These are phyloP conservation scores for Aspergillus brasiliensis DNA, from an alignment of 2,329 filamentous ascomycete genomes.

Conservation along the genomic window DNA sequence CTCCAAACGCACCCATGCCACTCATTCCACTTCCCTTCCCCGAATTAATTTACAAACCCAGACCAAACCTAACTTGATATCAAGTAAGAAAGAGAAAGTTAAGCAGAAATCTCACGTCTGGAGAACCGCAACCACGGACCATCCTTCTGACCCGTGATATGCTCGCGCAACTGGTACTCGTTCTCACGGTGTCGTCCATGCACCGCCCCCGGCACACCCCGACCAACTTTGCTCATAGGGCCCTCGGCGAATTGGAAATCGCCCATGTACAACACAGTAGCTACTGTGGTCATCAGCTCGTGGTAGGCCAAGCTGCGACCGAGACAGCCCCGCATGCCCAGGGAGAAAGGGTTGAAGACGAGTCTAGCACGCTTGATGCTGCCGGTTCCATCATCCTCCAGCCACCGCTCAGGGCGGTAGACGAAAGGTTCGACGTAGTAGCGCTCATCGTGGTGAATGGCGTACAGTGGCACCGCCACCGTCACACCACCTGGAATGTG, in stretches of 20 bases:
- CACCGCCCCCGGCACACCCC: not conserved
- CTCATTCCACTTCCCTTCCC: not conserved
- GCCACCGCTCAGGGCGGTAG: conserved; percentile 7
- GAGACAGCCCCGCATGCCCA: not conserved
- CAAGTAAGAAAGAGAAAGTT: not conserved
- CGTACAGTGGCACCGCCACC: not conserved
- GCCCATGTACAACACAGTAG: not conserved
- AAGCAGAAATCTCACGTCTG: not conserved
- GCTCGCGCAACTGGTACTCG: not conserved
- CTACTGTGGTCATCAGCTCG: not conserved
- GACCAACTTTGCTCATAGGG: not conserved
- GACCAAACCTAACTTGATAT: not conserved
- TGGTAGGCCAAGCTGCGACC: not conserved
- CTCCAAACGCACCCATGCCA: not conserved
- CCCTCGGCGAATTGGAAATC: not conserved
- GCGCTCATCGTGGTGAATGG: not conserved
- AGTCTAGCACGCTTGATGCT: not conserved
- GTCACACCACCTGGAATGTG: not conserved
- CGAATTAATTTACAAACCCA: not conserved
- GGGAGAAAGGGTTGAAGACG: not conserved
- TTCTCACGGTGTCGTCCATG: not conserved
- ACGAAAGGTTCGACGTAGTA: not conserved
- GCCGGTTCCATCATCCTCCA: not conserved
- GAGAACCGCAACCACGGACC: not conserved
- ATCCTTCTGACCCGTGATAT: not conserved